These are phyloP conservation scores for Davidsoniella australis DNA, from an alignment of 2,329 filamentous ascomycete genomes.

Conservation along the genomic window DNA sequence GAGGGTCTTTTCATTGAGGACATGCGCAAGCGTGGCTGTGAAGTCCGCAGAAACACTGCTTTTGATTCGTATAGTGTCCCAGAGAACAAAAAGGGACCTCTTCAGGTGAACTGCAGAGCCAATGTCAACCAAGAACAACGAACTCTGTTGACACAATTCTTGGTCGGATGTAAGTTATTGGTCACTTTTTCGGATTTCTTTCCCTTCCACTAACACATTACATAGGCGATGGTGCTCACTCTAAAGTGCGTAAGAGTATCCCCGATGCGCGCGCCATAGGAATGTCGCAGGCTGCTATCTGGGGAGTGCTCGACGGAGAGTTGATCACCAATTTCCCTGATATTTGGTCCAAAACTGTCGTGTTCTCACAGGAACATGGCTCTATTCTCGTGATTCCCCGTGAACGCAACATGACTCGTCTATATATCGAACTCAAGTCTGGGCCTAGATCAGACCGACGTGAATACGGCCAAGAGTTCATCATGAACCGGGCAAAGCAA, in stretches of 20 bases:
- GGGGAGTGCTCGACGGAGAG: conserved; percentile 57
- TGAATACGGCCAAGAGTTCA: conserved; percentile 42
- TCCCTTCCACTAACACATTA: neutral
- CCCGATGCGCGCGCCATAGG: conserved; percentile 37
- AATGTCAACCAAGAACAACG: conserved; percentile 33
- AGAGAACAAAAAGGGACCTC: conserved; percentile 25
- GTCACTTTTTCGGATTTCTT: neutral
- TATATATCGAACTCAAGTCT: conserved; percentile 38
- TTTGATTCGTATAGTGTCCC: conserved; percentile 41
- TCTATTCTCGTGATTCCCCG: conserved; percentile 59
- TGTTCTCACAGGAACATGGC: conserved; percentile 49
- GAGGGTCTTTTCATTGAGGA: conserved; percentile 56
- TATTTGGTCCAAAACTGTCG: conserved; percentile 56
- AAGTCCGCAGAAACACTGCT: conserved; percentile 44
- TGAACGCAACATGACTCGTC: conserved; percentile 54
- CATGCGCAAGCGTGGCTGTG: conserved; percentile 43
- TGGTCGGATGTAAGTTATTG: conserved; percentile 43
- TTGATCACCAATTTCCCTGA: conserved; percentile 58
- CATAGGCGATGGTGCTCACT: conserved; percentile 51
- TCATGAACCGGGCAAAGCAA: conserved; percentile 48
- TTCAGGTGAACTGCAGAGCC: conserved; percentile 34
- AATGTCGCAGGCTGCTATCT: conserved; percentile 37
- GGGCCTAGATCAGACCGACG: conserved; percentile 24
- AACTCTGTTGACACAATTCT: conserved; percentile 40
- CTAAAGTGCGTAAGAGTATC: conserved; percentile 50